Base-by-base conservation (phyloP, 2,329 filamentous ascomycete species). In the Epichloe aotearoae region DNA sequence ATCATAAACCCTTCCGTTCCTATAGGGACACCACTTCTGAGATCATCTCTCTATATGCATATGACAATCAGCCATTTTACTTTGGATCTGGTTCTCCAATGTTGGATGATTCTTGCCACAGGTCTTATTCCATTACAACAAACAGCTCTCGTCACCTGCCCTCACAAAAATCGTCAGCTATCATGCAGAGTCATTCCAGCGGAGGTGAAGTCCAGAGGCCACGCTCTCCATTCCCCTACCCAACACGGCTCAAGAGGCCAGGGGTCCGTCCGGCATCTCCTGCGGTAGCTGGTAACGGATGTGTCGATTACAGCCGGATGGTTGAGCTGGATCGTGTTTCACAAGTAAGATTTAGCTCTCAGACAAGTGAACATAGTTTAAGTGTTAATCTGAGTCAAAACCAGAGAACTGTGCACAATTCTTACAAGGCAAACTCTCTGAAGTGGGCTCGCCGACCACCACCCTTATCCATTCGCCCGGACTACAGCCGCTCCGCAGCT, bases 221-320 rank as follows among this genome's bases (percentile, higher is more conserved):
- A 46, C 70, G 76, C 33, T 80, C 78, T 20, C 77, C 78, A 1
- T 80, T 76, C 53, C 75, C 75, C 20, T 80, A 81, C 52, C 77
- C 77, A 26, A 73, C 76, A 44, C 73, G 77, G 17, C 62, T 80
- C 36, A 79, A 72, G 58, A 72, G 77, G 19, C 76, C 75, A 17
- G 75, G 75, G 3, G 64, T 74, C 38, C 68, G 72, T 41, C 68
- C 74, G 43, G 64, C 69, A 30, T 78, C 74, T 12, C 74, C 74
- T 14, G 72, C 73, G 45, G 58, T 75, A 49, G 71, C 71, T 5
- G 71, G 75, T 52, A 69, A 68, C 53, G 73, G 73, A 7, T 61
- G 57, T 44, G 61, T 75, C 47, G 73, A 76, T 57, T 75, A 75
- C 58, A 72, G 67, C 54, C 71, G 69, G 54, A 76, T 74, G 71